Base-by-base conservation (phyloP, 208 protist genomes). In the Crithidia thermophila region DNA sequence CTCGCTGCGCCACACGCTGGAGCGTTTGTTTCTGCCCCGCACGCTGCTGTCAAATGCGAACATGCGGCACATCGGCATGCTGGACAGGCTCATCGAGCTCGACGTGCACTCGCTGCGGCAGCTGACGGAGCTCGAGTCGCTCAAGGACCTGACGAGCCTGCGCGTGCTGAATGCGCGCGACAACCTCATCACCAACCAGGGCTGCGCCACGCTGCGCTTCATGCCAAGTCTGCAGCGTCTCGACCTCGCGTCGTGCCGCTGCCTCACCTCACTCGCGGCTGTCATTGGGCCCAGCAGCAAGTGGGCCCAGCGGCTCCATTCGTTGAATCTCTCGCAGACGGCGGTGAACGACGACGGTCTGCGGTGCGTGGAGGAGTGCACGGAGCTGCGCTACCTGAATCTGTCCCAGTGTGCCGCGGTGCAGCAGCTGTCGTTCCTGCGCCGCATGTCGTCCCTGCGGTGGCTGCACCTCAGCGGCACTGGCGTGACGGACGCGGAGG, bases 101-200 rank as follows among this genome's bases (percentile, higher is more conserved):
- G 79, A 87, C 52, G 47, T 92, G 16, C 50, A 82, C 40, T 75
- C 79, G 7, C 79, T 92, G 25, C 82, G 79, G 30, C 79, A 80
- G 37, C 56, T 91, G 14, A 84, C 77, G 10, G 67, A 74, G 37
- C 50, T 92, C 14, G 67, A 61, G 20, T 46, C 60, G 9, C 65
- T 94, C 25, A 65, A 50, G 36, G 40, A 68, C 23, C 65, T 94
- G 23, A 59, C 37, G 13, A 66, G 62, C 6, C 67, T 94, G n/a
- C 34, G 79, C 20, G 75, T 83, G 25, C 66, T 91, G 11, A 79
- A 85, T 43, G 45, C 84, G 25, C 74, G 57, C 36, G 88, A 90
- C 53, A 91, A 87, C 62, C 50, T 62, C 21, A 31, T 88, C 47
- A 77, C 75, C 0, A 70, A 84, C 27, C 47, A 69, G 16, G 79